phyloP scores from a whole-genome alignment of 805 yeast genomes.

The Candida dendrica region DNA sequence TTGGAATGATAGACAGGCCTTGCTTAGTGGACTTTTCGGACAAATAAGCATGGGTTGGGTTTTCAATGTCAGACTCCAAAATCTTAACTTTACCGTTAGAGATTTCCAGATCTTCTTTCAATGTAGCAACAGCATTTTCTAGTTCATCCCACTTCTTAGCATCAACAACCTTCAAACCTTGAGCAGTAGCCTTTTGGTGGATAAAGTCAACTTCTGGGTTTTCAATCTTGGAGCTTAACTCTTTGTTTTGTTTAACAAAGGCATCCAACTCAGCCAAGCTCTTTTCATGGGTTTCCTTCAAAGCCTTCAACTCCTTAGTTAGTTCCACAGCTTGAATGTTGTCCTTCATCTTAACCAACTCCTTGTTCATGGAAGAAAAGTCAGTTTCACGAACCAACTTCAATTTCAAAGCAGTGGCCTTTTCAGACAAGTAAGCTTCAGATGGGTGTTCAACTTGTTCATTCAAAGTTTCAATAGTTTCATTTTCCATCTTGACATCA shows the following conservation, averaged over 20 bases:
- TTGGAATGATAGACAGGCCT: slow-evolving; percentile 21
- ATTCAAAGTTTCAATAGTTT: not conserved
- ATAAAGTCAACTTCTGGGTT: slow-evolving; percentile 26
- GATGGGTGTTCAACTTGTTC: not conserved
- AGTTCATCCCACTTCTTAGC: slow-evolving; percentile 8
- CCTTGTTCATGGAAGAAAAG: not conserved
- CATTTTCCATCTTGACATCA: not conserved
- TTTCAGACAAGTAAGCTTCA: not conserved
- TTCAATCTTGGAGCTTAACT: slow-evolving; percentile 4
- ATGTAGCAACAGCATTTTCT: slow-evolving; percentile 1
- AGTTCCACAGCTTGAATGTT: slow-evolving; percentile 11
- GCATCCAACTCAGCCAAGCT: not conserved
- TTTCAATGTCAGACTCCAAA: slow-evolving; percentile 9
- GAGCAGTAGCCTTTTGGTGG: slow-evolving; percentile 19
- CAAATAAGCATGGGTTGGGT: slow-evolving; percentile 27
- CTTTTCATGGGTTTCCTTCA: not conserved
- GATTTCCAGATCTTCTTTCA: slow-evolving; percentile 5
- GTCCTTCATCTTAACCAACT: not conserved
- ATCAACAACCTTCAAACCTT: slow-evolving; percentile 16
- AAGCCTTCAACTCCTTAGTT: not conserved
- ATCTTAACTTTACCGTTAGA: slow-evolving; percentile 7
- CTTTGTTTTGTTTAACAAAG: slow-evolving; percentile 4
- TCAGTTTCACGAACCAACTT: slow-evolving; percentile 1
- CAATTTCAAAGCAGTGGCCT: not conserved
- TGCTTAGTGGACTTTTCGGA: slow-evolving; percentile 20